Base-by-base conservation (phyloP, 768 basidiomycete genomes). In the Tubosaeta sp. region DNA sequence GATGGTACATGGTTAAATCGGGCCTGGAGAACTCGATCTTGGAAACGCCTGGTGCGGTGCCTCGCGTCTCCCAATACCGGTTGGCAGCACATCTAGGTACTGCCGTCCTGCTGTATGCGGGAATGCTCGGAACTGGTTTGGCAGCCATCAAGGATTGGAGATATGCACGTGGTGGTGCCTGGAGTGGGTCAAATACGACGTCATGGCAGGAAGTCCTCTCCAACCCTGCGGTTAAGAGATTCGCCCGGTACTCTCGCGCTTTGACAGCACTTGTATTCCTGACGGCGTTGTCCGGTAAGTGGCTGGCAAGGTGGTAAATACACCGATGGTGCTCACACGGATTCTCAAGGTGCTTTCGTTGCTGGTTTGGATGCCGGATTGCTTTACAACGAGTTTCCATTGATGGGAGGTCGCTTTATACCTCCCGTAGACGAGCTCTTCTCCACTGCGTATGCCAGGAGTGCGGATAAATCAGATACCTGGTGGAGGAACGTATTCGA, bases 1-100 rank as follows among this genome's bases (percentile, higher is more conserved):
- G 97, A 26, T 99, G 97, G 97, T 97, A 98, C 75, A 99, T 99
- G 97, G 97, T 99, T 50, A 88, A 95, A 68, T 97, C 94, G 12
- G 97, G 97, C 2, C 76, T 99, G 11, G 88, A 94, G 60, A 82
- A 90, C 48, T 80, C 88, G 11, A 74, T 91, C 48, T 77, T 97
- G 72, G 79, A 85, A 6, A 85, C 80, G 8, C 88, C 89, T 4
- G 87, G 86, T 14, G 85, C 89, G 11, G 88, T 95, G 7, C 95
- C 97, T 2, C 86, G 97, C 7, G 97, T 99, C 9, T 94, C 91
- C 16, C 97, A 99, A 67, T 99, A 99, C 68, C 80, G 97, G 11
- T 82, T 99, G 25, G 97, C 95, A 2, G 89, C 94, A 16, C 97
- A 99, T 67, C 80, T 99, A 4, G 87, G 88, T n/a, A 76, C 91